Percentiles rank a stretch among this genome's conserved stretches.
Conservation (phyloP, 352 stramenopile species). For the Globisporangium polare region DNA sequence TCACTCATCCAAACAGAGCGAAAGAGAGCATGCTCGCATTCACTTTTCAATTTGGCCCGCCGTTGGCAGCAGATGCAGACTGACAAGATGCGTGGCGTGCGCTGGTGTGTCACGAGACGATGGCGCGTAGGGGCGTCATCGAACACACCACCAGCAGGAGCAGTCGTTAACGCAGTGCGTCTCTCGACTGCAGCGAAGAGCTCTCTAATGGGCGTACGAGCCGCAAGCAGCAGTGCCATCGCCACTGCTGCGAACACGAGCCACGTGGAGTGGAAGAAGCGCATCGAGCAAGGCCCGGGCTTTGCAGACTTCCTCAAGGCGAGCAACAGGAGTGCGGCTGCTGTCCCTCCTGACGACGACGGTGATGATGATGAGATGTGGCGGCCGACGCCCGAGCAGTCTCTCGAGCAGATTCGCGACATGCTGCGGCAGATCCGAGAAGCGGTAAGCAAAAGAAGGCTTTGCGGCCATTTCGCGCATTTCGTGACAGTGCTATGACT, state of each 20-base stretch:
- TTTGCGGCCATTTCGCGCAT: too few species aligned
- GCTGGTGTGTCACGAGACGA: not conserved
- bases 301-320: slow-evolving; percentile 35
- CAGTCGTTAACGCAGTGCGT: not conserved
- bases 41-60: slow-evolving; percentile 3
- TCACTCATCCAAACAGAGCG: slow-evolving; percentile 2
- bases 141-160: not conserved
- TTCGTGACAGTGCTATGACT: too few species aligned
- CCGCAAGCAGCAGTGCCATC: not conserved
- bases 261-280: slow-evolving; percentile 34
- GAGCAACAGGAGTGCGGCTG: not conserved
- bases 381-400: slow-evolving; percentile 19
- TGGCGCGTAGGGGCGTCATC: too few species aligned
- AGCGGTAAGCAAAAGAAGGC: too few species aligned
- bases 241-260: not conserved
- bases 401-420: slow-evolving; percentile 21
- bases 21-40: not conserved
- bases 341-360: not conserved
- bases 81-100: not conserved
- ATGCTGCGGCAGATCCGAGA: slow-evolving; percentile 23
- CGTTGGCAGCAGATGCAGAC: not conserved
- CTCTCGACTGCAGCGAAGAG: not conserved
- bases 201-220: not conserved
- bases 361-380: slow-evolving; percentile 1
- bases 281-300: slow-evolving; percentile 25